phyloP scores from a whole-genome alignment of 331 rosid species.

The Acacia concinna region DNA sequence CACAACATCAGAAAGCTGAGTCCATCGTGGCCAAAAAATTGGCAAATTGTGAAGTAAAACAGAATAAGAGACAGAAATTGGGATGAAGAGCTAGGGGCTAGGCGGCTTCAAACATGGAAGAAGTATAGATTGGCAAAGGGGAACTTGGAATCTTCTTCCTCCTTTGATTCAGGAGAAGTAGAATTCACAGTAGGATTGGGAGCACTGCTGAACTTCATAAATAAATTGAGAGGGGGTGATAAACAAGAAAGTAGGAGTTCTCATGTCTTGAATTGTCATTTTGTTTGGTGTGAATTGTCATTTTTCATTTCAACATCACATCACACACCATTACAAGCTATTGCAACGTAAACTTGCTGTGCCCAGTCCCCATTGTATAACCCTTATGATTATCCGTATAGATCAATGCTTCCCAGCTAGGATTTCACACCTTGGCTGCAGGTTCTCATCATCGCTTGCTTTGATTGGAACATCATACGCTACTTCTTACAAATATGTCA shows the following conservation, averaged over 20 bases:
- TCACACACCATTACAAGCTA: not conserved
- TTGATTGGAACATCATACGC: slow-evolving; percentile 27
- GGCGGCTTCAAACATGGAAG: not conserved
- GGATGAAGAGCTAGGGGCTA: not conserved
- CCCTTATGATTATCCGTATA: slow-evolving; percentile 41
- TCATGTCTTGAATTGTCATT: not conserved
- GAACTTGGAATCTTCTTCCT: not conserved
- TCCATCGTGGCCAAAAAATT: not conserved
- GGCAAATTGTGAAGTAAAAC: not conserved
- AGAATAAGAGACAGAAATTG: not conserved
- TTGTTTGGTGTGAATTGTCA: not conserved
- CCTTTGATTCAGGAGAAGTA: not conserved
- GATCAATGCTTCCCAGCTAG: slow-evolving; percentile 25
- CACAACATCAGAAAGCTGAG: not conserved
- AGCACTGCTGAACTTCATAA: not conserved
- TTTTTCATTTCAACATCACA: not conserved
- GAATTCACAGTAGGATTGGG: not conserved
- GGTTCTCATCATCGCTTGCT: slow-evolving; percentile 47
- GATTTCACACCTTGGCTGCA: slow-evolving; percentile 32
- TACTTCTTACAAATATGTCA: slow-evolving; percentile 23
- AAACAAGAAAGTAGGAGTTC: not conserved
- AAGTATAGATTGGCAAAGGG: not conserved
- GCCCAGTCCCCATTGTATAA: not conserved
- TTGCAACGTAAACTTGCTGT: not conserved
- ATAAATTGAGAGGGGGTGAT: not conserved